Base-by-base conservation (phyloP, 257 asterid genomes). In the Salvia splendens region DNA sequence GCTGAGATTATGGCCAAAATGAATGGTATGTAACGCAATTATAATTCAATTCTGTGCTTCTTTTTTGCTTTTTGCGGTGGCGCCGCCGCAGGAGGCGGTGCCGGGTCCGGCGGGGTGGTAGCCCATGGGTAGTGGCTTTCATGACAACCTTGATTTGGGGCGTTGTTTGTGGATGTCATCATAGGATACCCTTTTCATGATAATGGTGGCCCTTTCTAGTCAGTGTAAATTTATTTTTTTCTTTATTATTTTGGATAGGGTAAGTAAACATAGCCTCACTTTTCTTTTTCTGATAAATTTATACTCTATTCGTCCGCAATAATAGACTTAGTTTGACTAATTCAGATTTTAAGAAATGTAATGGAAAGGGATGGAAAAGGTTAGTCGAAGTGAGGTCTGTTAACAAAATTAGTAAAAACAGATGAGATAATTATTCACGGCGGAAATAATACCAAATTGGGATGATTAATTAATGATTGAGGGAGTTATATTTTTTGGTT, bases 1-100 rank as follows among this genome's bases (percentile, higher is more conserved):
- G 92, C 92, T 64, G 78, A 82, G 72, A 71, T 87, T 28, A 82
- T 92, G 85, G 62, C 92, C 45, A 89, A 76, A 79, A 80, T 89
- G 96, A 84, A 92, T 3, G 89, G 96, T 89, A 6, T 72, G 42
- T 36, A 38, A 38, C 43, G 46, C 3, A n/a, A n/a, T n/a, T n/a
- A n/a, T n/a, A 20, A 20, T 20, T 20, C 24, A 20, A 20, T 20
- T 20, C 24, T 20, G 1, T 20, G 24, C 36, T 60, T 12, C 8
- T 24, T 14, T 52, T 14, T 66, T 14, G 2, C 15, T 47, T 24
- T 48, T 20, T 20, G 24, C 24, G 24, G 24, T 1, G 24, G 45
- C 57, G 51, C 28, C 48, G 7, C 48, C 48, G 5, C 5, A 0
- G 0, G 24, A n/a, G 67, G 66, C 9, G 59, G 61, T 3, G 74